Percentiles rank a stretch among this genome's conserved stretches.
phyloP scores from a whole-genome alignment of 208 protist genomes.

The Wallacemonas rigidus region DNA sequence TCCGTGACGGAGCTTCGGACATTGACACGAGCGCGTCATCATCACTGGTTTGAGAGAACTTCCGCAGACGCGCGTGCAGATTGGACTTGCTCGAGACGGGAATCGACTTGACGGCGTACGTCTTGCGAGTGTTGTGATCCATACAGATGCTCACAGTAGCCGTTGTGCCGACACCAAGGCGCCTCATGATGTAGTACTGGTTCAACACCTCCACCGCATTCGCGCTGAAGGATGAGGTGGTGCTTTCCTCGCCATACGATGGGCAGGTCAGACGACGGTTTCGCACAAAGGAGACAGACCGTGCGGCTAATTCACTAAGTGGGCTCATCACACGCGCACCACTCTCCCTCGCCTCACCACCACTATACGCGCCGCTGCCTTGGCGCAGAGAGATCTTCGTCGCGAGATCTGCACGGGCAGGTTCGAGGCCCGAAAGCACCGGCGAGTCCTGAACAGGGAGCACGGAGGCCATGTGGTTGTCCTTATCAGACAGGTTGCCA shows the following conservation, averaged over 20 bases:
- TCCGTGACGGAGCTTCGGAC: neutral
- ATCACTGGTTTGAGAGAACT: slow-evolving; percentile 1
- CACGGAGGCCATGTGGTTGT: slow-evolving; percentile 1
- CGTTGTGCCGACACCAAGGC: slow-evolving; percentile 52
- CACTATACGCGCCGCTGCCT: neutral
- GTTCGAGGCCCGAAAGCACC: neutral
- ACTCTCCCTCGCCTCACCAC: too few relatives aligned
- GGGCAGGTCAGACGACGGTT: slow-evolving; percentile 21
- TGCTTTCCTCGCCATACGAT: slow-evolving; percentile 19
- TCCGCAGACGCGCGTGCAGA: neutral
- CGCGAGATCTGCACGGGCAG: neutral
- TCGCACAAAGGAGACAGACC: slow-evolving; percentile 20
- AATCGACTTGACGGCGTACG: slow-evolving; percentile 58
- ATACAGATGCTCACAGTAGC: slow-evolving; percentile 48
- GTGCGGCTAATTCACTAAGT: neutral
- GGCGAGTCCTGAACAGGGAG: slow-evolving; percentile 1
- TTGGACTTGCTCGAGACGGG: slow-evolving; percentile 14
- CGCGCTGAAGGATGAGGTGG: slow-evolving; percentile 24
- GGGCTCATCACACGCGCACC: too few relatives aligned
- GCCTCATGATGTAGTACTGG: slow-evolving; percentile 52
- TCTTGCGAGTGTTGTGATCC: slow-evolving; percentile 29
- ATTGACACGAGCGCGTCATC: slow-evolving; percentile 22
- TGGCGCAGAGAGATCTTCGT: neutral
- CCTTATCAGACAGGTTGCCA: neutral
- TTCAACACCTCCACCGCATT: slow-evolving; percentile 46